Evolutionary conservation across 495 filamentous ascomycete species (phyloP).

Genomic region (Lasiosphaeriaceae sp.): DNA sequence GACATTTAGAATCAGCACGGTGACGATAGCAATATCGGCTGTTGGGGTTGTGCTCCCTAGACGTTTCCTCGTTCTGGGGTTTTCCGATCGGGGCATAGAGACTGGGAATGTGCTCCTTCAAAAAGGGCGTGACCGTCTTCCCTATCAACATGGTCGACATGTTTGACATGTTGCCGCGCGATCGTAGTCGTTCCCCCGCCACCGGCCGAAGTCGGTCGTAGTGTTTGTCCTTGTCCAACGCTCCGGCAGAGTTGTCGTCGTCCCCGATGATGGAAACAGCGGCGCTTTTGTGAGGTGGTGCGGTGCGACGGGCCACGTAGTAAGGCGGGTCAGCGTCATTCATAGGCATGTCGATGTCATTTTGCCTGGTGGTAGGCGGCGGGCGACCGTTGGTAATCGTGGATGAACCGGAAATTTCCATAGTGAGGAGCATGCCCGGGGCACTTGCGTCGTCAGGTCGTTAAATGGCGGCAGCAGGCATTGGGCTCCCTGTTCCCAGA

Average conservation of each 20-base stretch:
- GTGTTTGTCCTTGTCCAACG: slow-evolving; percentile 26
- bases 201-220: slow-evolving; percentile 39
- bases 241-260: background rate
- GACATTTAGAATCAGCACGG: slow-evolving; percentile 88
- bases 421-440: slow-evolving; percentile 11
- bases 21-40: slow-evolving; percentile 96
- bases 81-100: slow-evolving; percentile 70
- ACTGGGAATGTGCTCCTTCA: slow-evolving; percentile 78
- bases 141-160: slow-evolving; percentile 48
- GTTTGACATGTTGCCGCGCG: slow-evolving; percentile 33
- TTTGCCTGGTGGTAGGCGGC: slow-evolving; percentile 15
- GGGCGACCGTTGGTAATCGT: slow-evolving; percentile 18
- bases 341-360: slow-evolving; percentile 24
- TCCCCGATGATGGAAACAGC: slow-evolving; percentile 1
- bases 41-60: slow-evolving; percentile 55
- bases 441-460: slow-evolving; percentile 25
- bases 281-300: slow-evolving; percentile 13
- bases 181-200: slow-evolving; percentile 31
- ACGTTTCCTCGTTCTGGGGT: slow-evolving; percentile 34
- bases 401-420: slow-evolving; percentile 20
- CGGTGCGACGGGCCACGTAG: slow-evolving; percentile 11
- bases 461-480: slow-evolving; percentile 28
- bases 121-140: slow-evolving; percentile 70
- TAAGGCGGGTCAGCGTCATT: slow-evolving; percentile 24
- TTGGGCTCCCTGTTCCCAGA: slow-evolving; percentile 24